Percentiles rank a stretch among this genome's conserved stretches.
Conservation (phyloP, 495 filamentous ascomycete genomes). For the Tuber indicum region DNA sequence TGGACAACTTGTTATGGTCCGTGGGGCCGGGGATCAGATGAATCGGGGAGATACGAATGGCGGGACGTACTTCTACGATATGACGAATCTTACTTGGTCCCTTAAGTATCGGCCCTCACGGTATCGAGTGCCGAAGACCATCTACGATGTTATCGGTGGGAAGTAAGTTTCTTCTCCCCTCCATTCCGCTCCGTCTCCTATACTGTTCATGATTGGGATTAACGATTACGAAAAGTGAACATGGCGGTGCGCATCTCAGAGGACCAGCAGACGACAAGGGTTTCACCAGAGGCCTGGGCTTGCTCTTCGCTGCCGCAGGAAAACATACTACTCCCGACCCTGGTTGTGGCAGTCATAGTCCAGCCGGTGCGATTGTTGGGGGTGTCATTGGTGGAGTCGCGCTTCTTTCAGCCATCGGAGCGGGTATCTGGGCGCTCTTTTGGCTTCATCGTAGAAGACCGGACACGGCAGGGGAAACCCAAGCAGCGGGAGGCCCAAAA, state of each 20-base stretch:
- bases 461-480: not conserved
- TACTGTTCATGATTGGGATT: not conserved
- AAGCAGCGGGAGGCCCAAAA: not conserved
- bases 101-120: not conserved
- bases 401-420: constrained; percentile 16
- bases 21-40: not conserved
- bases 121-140: constrained; percentile 16
- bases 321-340: too few relatives aligned
- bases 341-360: constrained; percentile 3
- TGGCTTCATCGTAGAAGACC: constrained; percentile 11
- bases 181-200: not conserved
- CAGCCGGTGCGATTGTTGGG: constrained; percentile 35
- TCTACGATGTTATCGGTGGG: constrained; percentile 21
- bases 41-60: not conserved
- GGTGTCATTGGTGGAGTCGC: constrained; percentile 38
- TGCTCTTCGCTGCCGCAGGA: constrained; percentile 12
- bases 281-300: constrained; percentile 5
- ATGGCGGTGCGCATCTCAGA: constrained; percentile 4
- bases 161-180: constrained; percentile 10
- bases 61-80: not conserved
- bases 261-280: constrained; percentile 5
- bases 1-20: not conserved
- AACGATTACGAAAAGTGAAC: constrained; percentile 10
- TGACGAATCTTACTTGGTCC: not conserved
- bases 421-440: constrained; percentile 14